A percentile compares a stretch with the other conserved stretches of the same genome.
Conservation (phyloP, 2,329 filamentous ascomycete species). For the Aureobasidium sp. region DNA sequence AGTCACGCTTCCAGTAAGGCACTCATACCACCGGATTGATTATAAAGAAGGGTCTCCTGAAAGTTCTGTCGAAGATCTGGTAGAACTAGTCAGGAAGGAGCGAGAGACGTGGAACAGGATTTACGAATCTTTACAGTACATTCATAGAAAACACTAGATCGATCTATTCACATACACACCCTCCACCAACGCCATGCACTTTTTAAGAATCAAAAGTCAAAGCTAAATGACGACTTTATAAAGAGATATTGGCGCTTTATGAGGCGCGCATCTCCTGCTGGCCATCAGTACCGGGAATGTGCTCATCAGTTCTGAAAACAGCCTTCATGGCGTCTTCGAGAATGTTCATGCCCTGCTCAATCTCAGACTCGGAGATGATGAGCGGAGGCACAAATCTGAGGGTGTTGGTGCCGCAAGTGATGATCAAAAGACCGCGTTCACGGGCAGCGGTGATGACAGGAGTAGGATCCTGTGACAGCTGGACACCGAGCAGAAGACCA, state of each 20-base stretch:
- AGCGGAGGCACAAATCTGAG: conserved; percentile 86
- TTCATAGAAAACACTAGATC: neutral
- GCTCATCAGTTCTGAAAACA: conserved; percentile 40
- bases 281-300: conserved; percentile 35
- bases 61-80: too few species aligned
- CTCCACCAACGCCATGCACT: conserved; percentile 5
- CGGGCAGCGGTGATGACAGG: conserved; percentile 76
- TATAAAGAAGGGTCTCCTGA: too few species aligned
- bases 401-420: conserved; percentile 89
- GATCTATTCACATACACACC: neutral
- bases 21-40: too few species aligned
- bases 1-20: too few species aligned
- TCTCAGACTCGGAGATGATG: conserved; percentile 72
- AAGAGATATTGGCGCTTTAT: neutral
- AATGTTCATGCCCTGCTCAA: conserved; percentile 68
- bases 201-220: neutral
- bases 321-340: conserved; percentile 60
- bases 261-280: conserved; percentile 37
- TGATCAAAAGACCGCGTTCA: conserved; percentile 80
- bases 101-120: too few species aligned
- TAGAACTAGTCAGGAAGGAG: too few species aligned
- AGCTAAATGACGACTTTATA: neutral
- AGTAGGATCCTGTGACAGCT: conserved; percentile 66
- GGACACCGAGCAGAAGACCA: conserved; percentile 80
- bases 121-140: neutral